phyloP scores from a whole-genome alignment of 2,329 filamentous ascomycete genomes.

The Penicillium sp. region DNA sequence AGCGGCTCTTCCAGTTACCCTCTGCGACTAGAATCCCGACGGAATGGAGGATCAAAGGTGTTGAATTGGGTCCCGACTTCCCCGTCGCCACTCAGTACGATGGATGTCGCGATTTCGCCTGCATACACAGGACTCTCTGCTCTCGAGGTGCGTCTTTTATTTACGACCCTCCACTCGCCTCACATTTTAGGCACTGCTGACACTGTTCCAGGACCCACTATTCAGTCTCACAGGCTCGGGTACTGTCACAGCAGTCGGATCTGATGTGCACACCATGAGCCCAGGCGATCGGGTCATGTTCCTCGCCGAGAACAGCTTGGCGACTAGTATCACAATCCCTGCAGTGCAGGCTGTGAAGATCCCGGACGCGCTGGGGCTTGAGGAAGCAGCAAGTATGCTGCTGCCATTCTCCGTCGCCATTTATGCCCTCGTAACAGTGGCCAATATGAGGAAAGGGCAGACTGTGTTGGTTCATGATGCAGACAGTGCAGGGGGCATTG shows the following conservation, averaged over 20 bases:
- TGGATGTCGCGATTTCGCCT: background rate
- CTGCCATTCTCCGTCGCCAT: slow-evolving; percentile 24
- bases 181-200: background rate
- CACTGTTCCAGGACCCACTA: background rate
- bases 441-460: slow-evolving; percentile 29
- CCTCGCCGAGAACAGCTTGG: slow-evolving; percentile 12
- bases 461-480: slow-evolving; percentile 34
- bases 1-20: background rate
- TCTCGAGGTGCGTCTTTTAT: background rate
- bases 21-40: slow-evolving; percentile 14
- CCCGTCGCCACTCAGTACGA: background rate
- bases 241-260: slow-evolving; percentile 35
- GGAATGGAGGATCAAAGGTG: background rate
- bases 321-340: slow-evolving; percentile 18
- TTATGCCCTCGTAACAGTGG: slow-evolving; percentile 29
- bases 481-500: slow-evolving; percentile 32
- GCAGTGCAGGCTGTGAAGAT: slow-evolving; percentile 22
- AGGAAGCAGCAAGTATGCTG: slow-evolving; percentile 6
- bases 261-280: slow-evolving; percentile 27
- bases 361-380: slow-evolving; percentile 22
- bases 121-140: background rate
- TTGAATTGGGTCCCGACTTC: background rate
- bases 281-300: slow-evolving; percentile 39
- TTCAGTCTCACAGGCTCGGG: slow-evolving; percentile 39
- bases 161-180: too few species aligned